These are phyloP conservation scores for Alternaria viburni DNA, from an alignment of 2,329 filamentous ascomycete species.

Conservation along the genomic window DNA sequence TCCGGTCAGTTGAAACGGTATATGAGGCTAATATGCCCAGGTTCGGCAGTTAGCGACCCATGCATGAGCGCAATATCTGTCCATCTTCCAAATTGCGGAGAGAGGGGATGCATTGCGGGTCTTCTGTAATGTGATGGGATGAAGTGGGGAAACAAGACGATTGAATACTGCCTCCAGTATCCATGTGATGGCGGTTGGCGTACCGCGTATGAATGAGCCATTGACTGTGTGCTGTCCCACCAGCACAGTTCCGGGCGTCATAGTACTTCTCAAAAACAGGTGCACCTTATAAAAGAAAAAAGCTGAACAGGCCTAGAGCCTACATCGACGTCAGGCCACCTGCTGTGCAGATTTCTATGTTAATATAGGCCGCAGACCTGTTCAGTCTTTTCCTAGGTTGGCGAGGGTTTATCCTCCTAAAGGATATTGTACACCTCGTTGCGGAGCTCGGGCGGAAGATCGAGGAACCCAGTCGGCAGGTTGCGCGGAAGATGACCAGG, in stretches of 20 bases:
- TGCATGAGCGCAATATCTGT: background rate
- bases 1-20: background rate
- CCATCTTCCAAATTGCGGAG: background rate
- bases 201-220: background rate
- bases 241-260: background rate
- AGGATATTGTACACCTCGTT: conserved; percentile 11
- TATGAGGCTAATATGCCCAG: background rate
- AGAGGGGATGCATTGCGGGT: background rate
- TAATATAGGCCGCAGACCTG: no score
- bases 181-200: background rate
- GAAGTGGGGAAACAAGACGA: background rate
- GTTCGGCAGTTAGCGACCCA: conserved; percentile 10
- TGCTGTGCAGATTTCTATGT: no score
- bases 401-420: background rate
- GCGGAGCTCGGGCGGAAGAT: conserved; percentile 15
- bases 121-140: background rate
- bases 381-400: no score
- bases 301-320: no score
- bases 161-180: background rate
- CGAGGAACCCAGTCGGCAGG: conserved; percentile 8
- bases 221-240: background rate
- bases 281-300: no score
- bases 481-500: background rate
- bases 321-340: no score
- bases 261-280: background rate